These are phyloP conservation scores for Phlebiopsis gigantea DNA, from an alignment of 768 basidiomycete genomes.

Conservation along the genomic window DNA sequence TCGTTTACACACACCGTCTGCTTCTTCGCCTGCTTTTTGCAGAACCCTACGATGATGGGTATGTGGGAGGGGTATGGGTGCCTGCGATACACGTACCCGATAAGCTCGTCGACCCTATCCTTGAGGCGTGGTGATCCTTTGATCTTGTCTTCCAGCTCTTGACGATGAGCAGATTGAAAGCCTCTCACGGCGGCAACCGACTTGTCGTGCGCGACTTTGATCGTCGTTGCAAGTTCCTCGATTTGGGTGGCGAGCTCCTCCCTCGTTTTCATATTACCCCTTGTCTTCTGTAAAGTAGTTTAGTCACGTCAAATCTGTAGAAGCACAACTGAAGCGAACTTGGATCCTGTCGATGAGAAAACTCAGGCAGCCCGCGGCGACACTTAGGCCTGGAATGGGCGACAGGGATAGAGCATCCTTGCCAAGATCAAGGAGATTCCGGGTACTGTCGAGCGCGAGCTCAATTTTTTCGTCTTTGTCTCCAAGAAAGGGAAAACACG, in stretches of 20 bases:
- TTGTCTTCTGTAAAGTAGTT: background rate
- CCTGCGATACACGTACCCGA: background rate
- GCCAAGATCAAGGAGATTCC: background rate
- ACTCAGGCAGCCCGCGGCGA: background rate
- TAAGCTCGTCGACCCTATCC: background rate
- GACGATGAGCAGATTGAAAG: background rate
- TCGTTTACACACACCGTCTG: background rate
- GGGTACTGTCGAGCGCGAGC: background rate
- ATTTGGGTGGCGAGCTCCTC: constrained; percentile 1
- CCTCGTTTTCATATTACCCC: background rate
- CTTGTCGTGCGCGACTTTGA: background rate
- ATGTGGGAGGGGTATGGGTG: no score
- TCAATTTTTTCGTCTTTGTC: background rate
- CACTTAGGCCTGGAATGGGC: background rate
- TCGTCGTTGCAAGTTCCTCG: background rate
- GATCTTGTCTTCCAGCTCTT: background rate
- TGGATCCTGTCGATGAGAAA: constrained; percentile 2
- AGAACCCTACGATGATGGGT: background rate
- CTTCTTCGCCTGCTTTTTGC: background rate
- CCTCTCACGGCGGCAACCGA: background rate
- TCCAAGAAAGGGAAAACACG: background rate
- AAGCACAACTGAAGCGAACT: background rate
- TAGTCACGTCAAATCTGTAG: background rate
- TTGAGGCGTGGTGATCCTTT: background rate
- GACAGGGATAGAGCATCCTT: background rate